phyloP scores from a whole-genome alignment of 2,329 filamentous ascomycete species.

The Bisporella sp. region DNA sequence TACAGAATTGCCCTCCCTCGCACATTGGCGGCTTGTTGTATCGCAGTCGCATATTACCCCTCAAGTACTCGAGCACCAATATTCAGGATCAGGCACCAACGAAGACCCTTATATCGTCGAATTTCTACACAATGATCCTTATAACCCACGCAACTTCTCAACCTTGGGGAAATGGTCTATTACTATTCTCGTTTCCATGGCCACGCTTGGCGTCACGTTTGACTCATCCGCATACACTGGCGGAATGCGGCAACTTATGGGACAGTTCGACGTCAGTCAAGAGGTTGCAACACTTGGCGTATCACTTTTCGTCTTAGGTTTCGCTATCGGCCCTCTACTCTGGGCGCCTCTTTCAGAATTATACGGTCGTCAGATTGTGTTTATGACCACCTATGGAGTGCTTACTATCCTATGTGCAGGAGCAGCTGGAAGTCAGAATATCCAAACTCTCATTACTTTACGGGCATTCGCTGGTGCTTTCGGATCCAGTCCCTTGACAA shows the following conservation, averaged over 20 bases:
- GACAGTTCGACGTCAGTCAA: conserved; percentile 26
- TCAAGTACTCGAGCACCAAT: too few relatives aligned
- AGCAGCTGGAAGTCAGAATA: conserved; percentile 48
- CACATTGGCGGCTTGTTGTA: too few relatives aligned
- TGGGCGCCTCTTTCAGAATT: conserved; percentile 39
- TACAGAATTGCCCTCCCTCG: too few relatives aligned
- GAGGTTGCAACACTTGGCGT: conserved; percentile 36
- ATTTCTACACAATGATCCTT: conserved; percentile 35
- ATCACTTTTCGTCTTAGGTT: conserved; percentile 38
- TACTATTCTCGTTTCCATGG: conserved; percentile 35
- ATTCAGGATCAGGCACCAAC: too few relatives aligned
- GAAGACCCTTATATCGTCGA: too few relatives aligned
- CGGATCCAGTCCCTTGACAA: conserved; percentile 54
- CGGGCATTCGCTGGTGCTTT: conserved; percentile 61
- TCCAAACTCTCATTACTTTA: conserved; percentile 54
- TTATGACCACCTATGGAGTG: conserved; percentile 48
- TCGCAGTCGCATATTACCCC: too few relatives aligned
- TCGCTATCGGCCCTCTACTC: conserved; percentile 35
- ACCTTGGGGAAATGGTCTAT: conserved; percentile 32
- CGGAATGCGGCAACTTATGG: conserved; percentile 29
- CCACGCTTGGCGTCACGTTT: conserved; percentile 34
- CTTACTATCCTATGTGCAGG: conserved; percentile 57
- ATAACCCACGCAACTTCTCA: conserved; percentile 33
- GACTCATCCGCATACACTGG: conserved; percentile 35
- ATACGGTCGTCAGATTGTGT: conserved; percentile 52